Evolutionary conservation across 2,329 filamentous ascomycete genomes (phyloP).

Genomic region (Aspergillus sergii): DNA sequence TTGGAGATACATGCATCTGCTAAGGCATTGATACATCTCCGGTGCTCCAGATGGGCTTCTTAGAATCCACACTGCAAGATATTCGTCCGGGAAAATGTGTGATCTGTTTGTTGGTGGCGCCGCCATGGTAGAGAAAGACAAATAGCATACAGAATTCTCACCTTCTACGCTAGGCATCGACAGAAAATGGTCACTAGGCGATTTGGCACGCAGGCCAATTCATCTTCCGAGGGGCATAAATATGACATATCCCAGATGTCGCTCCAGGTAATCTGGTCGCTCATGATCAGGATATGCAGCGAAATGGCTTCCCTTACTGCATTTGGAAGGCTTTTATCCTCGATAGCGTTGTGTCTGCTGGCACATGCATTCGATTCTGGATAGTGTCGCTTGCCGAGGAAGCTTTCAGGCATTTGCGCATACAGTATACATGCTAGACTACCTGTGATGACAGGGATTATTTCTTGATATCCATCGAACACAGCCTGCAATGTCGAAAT

Average conservation of each 20-base stretch:
- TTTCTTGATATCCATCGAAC: background rate
- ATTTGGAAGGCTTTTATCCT: background rate
- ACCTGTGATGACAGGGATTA: background rate
- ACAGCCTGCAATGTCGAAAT: background rate
- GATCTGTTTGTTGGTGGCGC: background rate
- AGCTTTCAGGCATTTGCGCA: background rate
- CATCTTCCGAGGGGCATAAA: background rate
- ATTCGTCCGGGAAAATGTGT: no score
- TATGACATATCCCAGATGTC: background rate
- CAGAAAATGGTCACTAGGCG: background rate
- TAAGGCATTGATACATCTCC: background rate
- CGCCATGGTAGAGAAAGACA: background rate
- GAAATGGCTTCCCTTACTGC: background rate
- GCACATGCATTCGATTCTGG: background rate
- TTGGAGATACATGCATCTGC: background rate
- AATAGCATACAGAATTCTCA: background rate
- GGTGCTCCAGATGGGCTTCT: background rate
- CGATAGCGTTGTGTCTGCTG: background rate
- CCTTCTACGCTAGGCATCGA: background rate
- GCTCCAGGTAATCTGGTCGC: background rate
- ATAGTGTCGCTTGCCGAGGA: background rate
- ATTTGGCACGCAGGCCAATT: background rate
- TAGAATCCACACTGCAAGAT: background rate
- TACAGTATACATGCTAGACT: background rate
- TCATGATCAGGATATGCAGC: background rate